Conservation (phyloP, 1,284 basidiomycete genomes). For the Cutaneotrichosporon spelunceum region DNA sequence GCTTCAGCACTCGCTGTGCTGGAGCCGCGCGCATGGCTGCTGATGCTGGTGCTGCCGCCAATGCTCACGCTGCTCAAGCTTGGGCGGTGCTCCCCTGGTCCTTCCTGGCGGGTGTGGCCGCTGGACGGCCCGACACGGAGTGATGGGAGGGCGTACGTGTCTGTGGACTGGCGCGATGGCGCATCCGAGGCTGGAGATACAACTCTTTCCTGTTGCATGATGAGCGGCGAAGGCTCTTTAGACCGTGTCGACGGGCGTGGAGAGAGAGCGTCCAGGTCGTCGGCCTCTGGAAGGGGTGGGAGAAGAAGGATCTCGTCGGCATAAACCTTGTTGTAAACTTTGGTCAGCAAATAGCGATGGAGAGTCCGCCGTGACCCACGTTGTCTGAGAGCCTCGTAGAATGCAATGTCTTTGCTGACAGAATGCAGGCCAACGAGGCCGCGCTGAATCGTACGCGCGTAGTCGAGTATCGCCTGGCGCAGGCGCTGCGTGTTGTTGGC, state of each 20-base stretch:
- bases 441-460: conserved; percentile 76
- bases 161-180: not conserved
- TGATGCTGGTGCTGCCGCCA: conserved; percentile 5
- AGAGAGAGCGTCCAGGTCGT: conserved; percentile 12
- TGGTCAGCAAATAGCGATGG: conserved; percentile 5
- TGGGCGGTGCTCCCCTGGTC: conserved; percentile 10
- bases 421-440: conserved; percentile 75
- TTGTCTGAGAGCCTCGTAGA: conserved; percentile 84
- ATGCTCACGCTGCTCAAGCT: conserved; percentile 18
- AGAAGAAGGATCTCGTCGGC: conserved; percentile 66
- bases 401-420: conserved; percentile 78
- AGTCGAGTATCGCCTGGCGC: conserved; percentile 71
- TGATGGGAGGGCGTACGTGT: conserved; percentile 17
- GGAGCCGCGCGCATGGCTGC: conserved; percentile 15
- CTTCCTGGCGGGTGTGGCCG: not conserved
- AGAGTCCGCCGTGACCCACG: conserved; percentile 43
- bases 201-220: not conserved
- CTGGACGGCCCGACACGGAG: conserved; percentile 21
- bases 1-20: conserved; percentile 5
- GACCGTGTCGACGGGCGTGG: conserved; percentile 12
- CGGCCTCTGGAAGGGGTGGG: conserved; percentile 27
- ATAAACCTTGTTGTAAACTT: conserved; percentile 83
- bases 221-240: conserved; percentile 12
- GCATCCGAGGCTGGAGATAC: not conserved
- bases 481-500: conserved; percentile 68